Percentiles rank a stretch among this genome's conserved stretches.
Evolutionary conservation across 371 early-diverging fungal genomes (phyloP).

Genomic region (Rhizopus microsporus): DNA sequence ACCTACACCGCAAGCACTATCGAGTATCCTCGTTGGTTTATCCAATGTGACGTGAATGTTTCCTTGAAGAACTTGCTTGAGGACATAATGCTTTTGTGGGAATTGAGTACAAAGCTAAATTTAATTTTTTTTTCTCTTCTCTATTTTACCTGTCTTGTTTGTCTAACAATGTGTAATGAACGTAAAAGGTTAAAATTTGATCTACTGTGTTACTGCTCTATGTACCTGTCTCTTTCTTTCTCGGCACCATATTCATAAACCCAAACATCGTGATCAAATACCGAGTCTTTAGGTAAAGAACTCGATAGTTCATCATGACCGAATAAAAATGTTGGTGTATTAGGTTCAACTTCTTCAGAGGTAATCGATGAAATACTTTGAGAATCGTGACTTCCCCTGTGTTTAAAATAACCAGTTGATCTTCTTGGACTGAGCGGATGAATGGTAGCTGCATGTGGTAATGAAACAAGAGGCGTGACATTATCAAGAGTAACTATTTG

Average conservation of each 20-base stretch:
- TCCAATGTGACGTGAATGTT: constrained; percentile 22
- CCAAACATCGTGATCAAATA: constrained; percentile 11
- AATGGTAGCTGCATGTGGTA: constrained; percentile 12
- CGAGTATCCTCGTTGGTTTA: constrained; percentile 19
- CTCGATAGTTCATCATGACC: constrained; percentile 8
- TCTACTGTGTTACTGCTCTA: not conserved
- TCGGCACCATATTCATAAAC: constrained; percentile 31
- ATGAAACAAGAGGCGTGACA: constrained; percentile 17
- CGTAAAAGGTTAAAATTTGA: not conserved
- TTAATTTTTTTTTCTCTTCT: not conserved
- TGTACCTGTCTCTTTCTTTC: constrained; percentile 31
- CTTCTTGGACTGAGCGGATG: not conserved
- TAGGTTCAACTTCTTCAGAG: constrained; percentile 20
- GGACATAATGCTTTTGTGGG: constrained; percentile 24
- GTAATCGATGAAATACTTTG: constrained; percentile 16
- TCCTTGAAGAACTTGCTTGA: constrained; percentile 27
- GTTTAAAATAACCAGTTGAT: not conserved
- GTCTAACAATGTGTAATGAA: constrained; percentile 19
- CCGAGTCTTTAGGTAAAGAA: constrained; percentile 11
- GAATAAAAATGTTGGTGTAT: constrained; percentile 11
- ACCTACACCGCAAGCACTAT: constrained; percentile 30
- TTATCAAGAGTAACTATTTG: constrained; percentile 25
- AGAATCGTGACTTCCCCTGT: not conserved
- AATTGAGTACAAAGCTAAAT: not conserved
- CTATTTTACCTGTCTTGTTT: constrained; percentile 30